These are phyloP conservation scores for Globisporangium paddicum DNA, from an alignment of 352 stramenopile genomes.

Conservation along the genomic window DNA sequence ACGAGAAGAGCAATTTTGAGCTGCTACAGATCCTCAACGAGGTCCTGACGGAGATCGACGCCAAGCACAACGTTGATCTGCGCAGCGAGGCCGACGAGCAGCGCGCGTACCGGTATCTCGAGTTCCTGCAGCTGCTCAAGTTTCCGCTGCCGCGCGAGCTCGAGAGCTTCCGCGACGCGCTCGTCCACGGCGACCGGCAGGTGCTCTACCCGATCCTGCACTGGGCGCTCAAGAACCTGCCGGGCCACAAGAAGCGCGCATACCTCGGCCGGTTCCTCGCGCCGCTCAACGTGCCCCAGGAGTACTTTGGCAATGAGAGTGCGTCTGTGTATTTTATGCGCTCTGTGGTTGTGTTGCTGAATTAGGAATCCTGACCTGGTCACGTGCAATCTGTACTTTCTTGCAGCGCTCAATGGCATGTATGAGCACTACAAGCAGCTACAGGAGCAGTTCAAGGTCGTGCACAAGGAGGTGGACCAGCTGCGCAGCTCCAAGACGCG, in stretches of 20 bases:
- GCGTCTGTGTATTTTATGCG: constrained; percentile 10
- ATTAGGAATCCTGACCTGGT: neutral
- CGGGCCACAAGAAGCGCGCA: constrained; percentile 88
- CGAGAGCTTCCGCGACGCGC: constrained; percentile 68
- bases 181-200: constrained; percentile 78
- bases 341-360: neutral
- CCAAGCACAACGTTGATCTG: constrained; percentile 82
- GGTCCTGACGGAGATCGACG: constrained; percentile 88
- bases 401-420: constrained; percentile 58
- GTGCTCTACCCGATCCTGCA: constrained; percentile 92
- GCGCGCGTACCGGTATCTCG: constrained; percentile 77
- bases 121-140: constrained; percentile 94
- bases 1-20: constrained; percentile 93
- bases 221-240: constrained; percentile 88
- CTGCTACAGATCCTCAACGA: constrained; percentile 93
- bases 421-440: constrained; percentile 91
- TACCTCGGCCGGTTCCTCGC: constrained; percentile 93
- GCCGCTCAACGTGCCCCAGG: constrained; percentile 90
- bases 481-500: constrained; percentile 72
- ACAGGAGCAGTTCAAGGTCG: constrained; percentile 90
- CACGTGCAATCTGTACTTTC: too few relatives aligned
- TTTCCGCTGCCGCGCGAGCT: constrained; percentile 79
- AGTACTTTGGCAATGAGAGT: constrained; percentile 90
- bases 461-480: constrained; percentile 90
- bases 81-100: constrained; percentile 76